A percentile compares a stretch with the other conserved stretches of the same genome.
These are phyloP conservation scores for Penicillium macrosclerotiorum DNA, from an alignment of 495 filamentous ascomycete genomes.

Conservation along the genomic window DNA sequence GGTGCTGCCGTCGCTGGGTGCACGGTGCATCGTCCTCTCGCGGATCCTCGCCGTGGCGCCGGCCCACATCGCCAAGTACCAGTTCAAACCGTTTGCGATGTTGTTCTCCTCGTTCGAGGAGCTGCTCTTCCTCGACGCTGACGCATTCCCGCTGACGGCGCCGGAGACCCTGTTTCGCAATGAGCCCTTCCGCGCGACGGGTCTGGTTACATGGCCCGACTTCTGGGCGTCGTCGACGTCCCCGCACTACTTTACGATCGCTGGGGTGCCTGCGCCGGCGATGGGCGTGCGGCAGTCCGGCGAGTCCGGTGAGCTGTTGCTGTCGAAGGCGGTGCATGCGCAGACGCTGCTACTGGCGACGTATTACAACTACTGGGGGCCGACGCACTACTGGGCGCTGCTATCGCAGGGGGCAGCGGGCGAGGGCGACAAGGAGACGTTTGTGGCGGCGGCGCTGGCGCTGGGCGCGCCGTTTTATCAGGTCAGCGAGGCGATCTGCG, in stretches of 20 bases:
- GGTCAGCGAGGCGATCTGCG: slow-evolving; percentile 33
- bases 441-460: slow-evolving; percentile 45
- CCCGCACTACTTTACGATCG: slow-evolving; percentile 49
- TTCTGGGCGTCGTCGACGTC: slow-evolving; percentile 51
- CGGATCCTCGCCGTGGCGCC: slow-evolving; percentile 22
- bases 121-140: slow-evolving; percentile 53
- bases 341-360: slow-evolving; percentile 45
- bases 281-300: slow-evolving; percentile 28
- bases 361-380: slow-evolving; percentile 57
- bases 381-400: slow-evolving; percentile 47
- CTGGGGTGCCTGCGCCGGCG: slow-evolving; percentile 23
- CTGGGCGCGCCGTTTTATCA: slow-evolving; percentile 39
- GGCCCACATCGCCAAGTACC: slow-evolving; percentile 34
- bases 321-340: slow-evolving; percentile 43
- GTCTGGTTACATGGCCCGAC: slow-evolving; percentile 56
- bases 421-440: slow-evolving; percentile 58
- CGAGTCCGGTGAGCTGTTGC: slow-evolving; percentile 50
- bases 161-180: slow-evolving; percentile 41
- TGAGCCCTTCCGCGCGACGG: slow-evolving; percentile 40
- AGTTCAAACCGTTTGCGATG: slow-evolving; percentile 50
- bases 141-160: slow-evolving; percentile 40
- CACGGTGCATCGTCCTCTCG: slow-evolving; percentile 42
- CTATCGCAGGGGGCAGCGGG: slow-evolving; percentile 49
- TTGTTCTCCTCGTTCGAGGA: slow-evolving; percentile 50
- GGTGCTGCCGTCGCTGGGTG: slow-evolving; percentile 42